phyloP scores from a whole-genome alignment of 805 yeast species.

The Candida caryicola region DNA sequence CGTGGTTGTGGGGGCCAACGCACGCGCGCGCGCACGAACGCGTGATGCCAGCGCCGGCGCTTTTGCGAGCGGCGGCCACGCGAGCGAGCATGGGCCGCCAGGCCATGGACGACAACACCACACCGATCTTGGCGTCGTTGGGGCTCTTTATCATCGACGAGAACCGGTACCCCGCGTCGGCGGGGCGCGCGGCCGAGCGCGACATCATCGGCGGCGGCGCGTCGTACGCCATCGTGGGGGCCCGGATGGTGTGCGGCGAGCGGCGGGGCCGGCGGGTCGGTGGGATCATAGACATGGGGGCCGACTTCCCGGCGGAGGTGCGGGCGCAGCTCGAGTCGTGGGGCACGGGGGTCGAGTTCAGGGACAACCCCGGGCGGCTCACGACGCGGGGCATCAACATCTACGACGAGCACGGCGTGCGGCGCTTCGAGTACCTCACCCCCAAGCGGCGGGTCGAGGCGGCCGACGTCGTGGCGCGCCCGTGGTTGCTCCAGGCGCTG shows the following conservation, averaged over 20 bases:
- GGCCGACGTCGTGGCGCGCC: conserved; percentile 46
- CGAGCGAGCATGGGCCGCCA: too few species aligned
- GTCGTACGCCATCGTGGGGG: conserved; percentile 73
- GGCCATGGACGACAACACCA: too few species aligned
- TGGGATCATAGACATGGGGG: conserved; percentile 77
- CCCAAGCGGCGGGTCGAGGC: conserved; percentile 60
- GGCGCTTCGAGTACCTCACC: conserved; percentile 56
- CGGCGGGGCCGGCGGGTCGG: conserved; percentile 40
- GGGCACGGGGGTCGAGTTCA: conserved; percentile 57
- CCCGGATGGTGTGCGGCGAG: conserved; percentile 51
- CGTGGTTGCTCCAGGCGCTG: conserved; percentile 32
- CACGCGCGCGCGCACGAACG: too few species aligned
- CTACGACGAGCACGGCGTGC: conserved; percentile 59
- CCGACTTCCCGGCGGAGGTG: conserved; percentile 62
- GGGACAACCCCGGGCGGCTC: conserved; percentile 49
- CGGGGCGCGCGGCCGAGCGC: conserved; percentile 30
- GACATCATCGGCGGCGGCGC: conserved; percentile 90
- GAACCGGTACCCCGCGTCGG: conserved; percentile 52
- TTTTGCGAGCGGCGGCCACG: too few species aligned
- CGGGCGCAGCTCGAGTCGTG: conserved; percentile 50
- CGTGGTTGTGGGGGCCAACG: too few species aligned
- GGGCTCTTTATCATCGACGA: conserved; percentile 94
- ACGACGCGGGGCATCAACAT: conserved; percentile 83
- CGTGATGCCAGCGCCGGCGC: too few species aligned
- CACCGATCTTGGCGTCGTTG: conserved; percentile 51